Evolutionary conservation across 2,329 filamentous ascomycete species (phyloP).

Genomic region (Aspergillus tanneri): DNA sequence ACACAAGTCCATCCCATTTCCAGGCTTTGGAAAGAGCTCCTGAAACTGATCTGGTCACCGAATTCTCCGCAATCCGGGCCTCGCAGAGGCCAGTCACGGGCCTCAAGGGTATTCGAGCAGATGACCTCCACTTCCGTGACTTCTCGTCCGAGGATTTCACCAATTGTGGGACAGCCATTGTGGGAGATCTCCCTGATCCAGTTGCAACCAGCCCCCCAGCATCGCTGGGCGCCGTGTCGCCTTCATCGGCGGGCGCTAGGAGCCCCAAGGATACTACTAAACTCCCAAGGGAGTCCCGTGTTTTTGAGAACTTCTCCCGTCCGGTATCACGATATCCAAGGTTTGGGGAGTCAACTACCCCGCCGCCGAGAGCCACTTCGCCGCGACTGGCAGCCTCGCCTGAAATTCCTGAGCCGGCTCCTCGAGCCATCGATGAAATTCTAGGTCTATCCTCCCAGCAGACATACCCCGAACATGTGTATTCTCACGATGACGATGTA

Average conservation of each 20-base stretch:
- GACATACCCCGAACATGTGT: constrained; percentile 33
- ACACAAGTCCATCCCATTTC: constrained; percentile 57
- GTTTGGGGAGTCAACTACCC: constrained; percentile 40
- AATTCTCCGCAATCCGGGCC: constrained; percentile 55
- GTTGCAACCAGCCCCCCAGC: constrained; percentile 32
- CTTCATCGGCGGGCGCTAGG: constrained; percentile 10
- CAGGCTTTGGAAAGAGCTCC: constrained; percentile 52
- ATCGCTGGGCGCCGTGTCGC: constrained; percentile 28
- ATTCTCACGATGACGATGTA: constrained; percentile 22
- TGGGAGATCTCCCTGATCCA: constrained; percentile 21
- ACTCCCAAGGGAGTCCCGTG: constrained; percentile 36
- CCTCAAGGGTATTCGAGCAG: constrained; percentile 54
- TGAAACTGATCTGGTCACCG: constrained; percentile 52
- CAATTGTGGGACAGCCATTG: constrained; percentile 23
- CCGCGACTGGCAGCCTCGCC: constrained; percentile 33
- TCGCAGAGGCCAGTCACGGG: constrained; percentile 51
- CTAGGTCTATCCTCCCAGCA: constrained; percentile 34
- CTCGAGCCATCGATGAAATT: constrained; percentile 43
- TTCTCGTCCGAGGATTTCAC: constrained; percentile 34
- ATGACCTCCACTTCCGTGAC: constrained; percentile 45
- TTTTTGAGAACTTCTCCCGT: constrained; percentile 57
- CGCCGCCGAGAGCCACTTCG: constrained; percentile 40
- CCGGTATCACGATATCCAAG: constrained; percentile 46
- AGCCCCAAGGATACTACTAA: constrained; percentile 25
- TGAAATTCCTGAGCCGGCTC: constrained; percentile 36